Percentiles rank a stretch among this genome's conserved stretches.
Conservation (phyloP, 2,329 filamentous ascomycete genomes). For the Calycina herbarum region DNA sequence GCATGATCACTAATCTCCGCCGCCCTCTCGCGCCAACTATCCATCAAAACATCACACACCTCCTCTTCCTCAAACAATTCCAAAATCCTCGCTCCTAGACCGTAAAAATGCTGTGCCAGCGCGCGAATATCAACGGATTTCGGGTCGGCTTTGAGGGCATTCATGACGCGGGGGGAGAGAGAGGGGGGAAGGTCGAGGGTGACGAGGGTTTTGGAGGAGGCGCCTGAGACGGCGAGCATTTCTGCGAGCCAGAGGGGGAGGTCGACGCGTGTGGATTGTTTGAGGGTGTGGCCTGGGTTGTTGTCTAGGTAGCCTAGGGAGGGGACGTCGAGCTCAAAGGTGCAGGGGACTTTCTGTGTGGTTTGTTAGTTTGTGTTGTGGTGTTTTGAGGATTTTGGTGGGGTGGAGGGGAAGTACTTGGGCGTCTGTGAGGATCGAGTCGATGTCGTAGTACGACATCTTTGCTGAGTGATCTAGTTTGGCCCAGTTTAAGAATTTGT, state of each 20-base stretch:
- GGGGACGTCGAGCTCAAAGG: conserved; percentile 86
- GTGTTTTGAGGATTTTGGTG: conserved; percentile 16
- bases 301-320: conserved; percentile 88
- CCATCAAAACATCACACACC: conserved; percentile 67
- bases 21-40: conserved; percentile 80
- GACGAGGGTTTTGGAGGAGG: conserved; percentile 57
- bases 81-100: conserved; percentile 78
- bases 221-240: conserved; percentile 73
- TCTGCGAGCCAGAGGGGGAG: conserved; percentile 94
- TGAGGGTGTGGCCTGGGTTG: conserved; percentile 69
- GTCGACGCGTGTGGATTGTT: conserved; percentile 74
- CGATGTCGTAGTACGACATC: conserved; percentile 82
- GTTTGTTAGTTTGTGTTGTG: conserved; percentile 16
- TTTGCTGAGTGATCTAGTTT: conserved; percentile 7
- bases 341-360: conserved; percentile 86
- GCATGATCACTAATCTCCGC: conserved; percentile 86
- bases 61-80: conserved; percentile 92
- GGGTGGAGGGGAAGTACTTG: conserved; percentile 54
- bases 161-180: conserved; percentile 76
- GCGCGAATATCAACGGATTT: conserved; percentile 80
- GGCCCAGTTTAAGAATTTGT: not conserved
- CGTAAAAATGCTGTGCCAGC: conserved; percentile 85
- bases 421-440: conserved; percentile 80
- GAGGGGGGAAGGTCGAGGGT: conserved; percentile 79
- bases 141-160: conserved; percentile 88